phyloP scores from a whole-genome alignment of 1,139 yeast genomes.

The Suhomyces atakaporum region DNA sequence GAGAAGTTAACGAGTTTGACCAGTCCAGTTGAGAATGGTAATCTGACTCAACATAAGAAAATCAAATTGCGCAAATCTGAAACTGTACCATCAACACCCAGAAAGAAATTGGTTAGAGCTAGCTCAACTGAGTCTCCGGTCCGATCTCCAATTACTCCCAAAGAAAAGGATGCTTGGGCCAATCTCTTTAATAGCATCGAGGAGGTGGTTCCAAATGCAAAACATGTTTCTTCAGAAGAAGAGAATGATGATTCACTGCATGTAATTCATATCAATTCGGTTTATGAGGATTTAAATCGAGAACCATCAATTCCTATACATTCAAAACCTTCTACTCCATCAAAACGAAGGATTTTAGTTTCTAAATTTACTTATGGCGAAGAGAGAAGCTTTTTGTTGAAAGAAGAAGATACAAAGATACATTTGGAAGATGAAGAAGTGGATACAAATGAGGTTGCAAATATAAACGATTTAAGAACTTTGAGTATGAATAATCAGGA shows the following conservation, averaged over 20 bases:
- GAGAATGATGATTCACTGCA: constrained; percentile 5
- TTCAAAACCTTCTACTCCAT: not conserved
- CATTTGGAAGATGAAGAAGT: constrained; percentile 6
- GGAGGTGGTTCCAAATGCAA: constrained; percentile 1
- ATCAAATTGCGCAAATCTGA: not conserved
- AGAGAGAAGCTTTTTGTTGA: constrained; percentile 25
- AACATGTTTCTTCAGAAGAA: constrained; percentile 2
- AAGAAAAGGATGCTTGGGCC: constrained; percentile 26
- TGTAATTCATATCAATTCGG: constrained; percentile 2
- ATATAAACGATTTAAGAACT: constrained; percentile 24
- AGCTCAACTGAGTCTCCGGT: constrained; percentile 1
- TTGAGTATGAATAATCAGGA: constrained; percentile 14
- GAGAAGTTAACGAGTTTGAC: not conserved
- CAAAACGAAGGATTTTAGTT: not conserved
- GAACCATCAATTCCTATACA: not conserved
- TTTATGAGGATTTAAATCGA: constrained; percentile 5
- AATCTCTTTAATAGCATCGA: constrained; percentile 21
- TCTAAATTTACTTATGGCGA: constrained; percentile 21
- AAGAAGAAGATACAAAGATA: constrained; percentile 12
- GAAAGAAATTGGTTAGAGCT: too few species aligned
- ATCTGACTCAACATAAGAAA: not conserved
- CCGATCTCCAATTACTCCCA: constrained; percentile 11
- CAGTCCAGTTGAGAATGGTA: not conserved
- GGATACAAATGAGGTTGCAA: constrained; percentile 11
- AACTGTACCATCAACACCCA: constrained; percentile 1